Evolutionary conservation across 371 early-diverging fungal species (phyloP), one percentile per base, ranked within the genome.

Genomic region (Dichotomocladium elegans): DNA sequence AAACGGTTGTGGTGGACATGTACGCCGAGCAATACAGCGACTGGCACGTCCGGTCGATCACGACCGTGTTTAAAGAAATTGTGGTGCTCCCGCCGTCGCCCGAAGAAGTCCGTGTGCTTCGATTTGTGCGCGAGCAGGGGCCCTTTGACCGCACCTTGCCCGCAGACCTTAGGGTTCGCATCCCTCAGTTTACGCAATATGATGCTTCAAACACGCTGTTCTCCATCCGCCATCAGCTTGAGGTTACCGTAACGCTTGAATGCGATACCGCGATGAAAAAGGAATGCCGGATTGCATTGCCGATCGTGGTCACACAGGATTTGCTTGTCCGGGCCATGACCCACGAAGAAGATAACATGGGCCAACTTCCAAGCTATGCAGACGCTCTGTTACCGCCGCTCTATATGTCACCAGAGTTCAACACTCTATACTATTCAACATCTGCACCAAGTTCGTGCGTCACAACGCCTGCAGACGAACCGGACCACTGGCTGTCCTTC

Each of bases 51-150:
- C 73, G 71, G 4, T 57, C 63, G 40, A 21, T 77, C 1, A 58
- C 62, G 3, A 62, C 60, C 41, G 55, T 68, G 15, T 51, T 77
- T n/a, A 77, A 72, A 50, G 77, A 77, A 48, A 70, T 68, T 43
- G 58, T 54, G 8, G 29, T 58, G 47, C 49, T 45, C 8, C 14
- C 48, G 10, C 17, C 47, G 33, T 17, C 46, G 29, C 19, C 10
- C 41, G 58, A 56, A n/a, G 71, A 76, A 37, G 62, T 68, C 14
- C 55, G 63, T 7, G 69, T 72, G 31, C 45, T 75, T 15, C 61
- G 58, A n/a, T 70, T 68, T 44, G 51, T 59, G 15, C 47, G 67
- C 17, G 68, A 71, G 25, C 63, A 71, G 14, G 41, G 61, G 3
- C 43, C 67, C 26, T 10, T 43, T 11, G 56, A 65, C 3, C 69